phyloP scores from a whole-genome alignment of 2,329 filamentous ascomycete species.

The Aureobasidium sp. region DNA sequence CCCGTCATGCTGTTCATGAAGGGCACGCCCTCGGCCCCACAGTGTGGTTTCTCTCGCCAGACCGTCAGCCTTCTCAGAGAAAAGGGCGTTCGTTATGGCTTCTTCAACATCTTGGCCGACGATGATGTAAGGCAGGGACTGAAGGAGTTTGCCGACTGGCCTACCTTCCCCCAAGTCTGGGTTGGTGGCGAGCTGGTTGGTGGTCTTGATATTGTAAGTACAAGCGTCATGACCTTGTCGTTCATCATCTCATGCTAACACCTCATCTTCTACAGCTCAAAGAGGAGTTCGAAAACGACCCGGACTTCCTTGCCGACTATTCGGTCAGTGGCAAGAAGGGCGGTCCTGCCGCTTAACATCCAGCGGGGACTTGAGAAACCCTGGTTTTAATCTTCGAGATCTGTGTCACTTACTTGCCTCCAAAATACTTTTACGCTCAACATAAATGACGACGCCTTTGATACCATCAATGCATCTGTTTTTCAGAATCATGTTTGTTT shows the following conservation, averaged over 20 bases:
- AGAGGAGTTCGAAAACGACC: conserved; percentile 80
- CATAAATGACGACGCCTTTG: conserved; percentile 7
- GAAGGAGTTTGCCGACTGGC: conserved; percentile 98
- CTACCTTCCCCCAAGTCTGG: conserved; percentile 94
- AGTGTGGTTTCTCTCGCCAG: conserved; percentile 90
- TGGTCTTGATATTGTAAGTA: conserved; percentile 86
- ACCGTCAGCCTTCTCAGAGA: conserved; percentile 80
- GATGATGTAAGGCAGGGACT: conserved; percentile 94
- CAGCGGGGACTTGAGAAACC: not conserved
- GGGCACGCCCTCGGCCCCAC: conserved; percentile 78
- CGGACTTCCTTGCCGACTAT: conserved; percentile 74
- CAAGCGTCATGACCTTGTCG: not conserved
- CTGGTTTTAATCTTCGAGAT: not conserved
- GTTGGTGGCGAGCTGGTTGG: conserved; percentile 84
- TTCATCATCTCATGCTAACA: not conserved
- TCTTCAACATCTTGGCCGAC: conserved; percentile 98
- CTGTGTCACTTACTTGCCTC: not conserved
- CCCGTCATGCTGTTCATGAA: conserved; percentile 99
- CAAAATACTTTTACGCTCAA: conserved; percentile 1
- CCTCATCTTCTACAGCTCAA: conserved; percentile 60
- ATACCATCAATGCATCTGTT: conserved; percentile 12
- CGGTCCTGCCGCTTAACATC: conserved; percentile 21
- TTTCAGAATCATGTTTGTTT: not conserved
- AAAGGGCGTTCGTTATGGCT: conserved; percentile 88
- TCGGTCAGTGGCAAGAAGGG: conserved; percentile 36